Evolutionary conservation across 2,329 filamentous ascomycete genomes (phyloP).

Genomic region (Colletotrichum brevisporum): DNA sequence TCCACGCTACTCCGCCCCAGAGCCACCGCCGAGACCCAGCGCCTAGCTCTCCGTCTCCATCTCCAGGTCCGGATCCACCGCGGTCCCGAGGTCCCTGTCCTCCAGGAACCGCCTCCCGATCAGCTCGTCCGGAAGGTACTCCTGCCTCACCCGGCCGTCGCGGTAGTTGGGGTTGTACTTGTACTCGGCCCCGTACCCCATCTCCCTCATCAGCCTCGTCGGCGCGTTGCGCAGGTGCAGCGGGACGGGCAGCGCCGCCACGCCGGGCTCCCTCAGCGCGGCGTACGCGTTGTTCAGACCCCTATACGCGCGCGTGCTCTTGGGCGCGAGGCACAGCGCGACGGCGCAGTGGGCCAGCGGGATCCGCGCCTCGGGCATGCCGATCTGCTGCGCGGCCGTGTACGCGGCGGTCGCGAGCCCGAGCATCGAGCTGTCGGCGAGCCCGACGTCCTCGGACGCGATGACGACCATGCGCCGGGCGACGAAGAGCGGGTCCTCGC

Average conservation of each 20-base stretch:
- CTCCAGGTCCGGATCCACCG: constrained; percentile 79
- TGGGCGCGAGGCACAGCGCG: constrained; percentile 84
- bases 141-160: constrained; percentile 85
- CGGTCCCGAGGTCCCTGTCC: constrained; percentile 82
- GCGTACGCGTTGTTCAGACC: constrained; percentile 84
- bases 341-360: constrained; percentile 90
- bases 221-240: constrained; percentile 93
- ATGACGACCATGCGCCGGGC: constrained; percentile 95
- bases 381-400: constrained; percentile 90
- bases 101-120: constrained; percentile 82
- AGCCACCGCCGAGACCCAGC: too few species aligned
- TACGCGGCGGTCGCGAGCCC: constrained; percentile 88
- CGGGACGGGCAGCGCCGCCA: constrained; percentile 86
- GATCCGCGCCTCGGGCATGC: constrained; percentile 94
- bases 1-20: constrained; percentile 39
- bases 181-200: constrained; percentile 92
- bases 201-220: constrained; percentile 91
- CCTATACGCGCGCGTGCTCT: constrained; percentile 89
- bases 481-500: constrained; percentile 93
- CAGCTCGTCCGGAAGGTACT: constrained; percentile 88
- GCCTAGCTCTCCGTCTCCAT: constrained; percentile 48
- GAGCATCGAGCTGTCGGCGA: constrained; percentile 89
- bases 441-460: constrained; percentile 91
- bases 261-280: constrained; percentile 84
- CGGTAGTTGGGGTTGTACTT: constrained; percentile 96